A percentile compares a stretch with the other conserved stretches of the same genome.
Conservation (phyloP, 192 early-diverging fungal genomes). For the Neocallimastix lanati region DNA sequence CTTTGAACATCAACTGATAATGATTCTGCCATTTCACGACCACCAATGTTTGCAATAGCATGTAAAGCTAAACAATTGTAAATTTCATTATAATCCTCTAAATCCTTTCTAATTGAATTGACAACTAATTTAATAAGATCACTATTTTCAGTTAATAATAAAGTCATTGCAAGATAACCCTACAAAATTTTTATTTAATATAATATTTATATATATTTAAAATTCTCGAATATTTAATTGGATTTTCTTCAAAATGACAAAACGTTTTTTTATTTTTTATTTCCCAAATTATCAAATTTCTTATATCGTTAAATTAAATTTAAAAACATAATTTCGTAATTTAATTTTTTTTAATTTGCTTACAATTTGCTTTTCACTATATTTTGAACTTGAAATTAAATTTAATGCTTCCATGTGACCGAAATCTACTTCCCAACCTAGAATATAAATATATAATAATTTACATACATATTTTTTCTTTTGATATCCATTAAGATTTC, state of each 20-base stretch:
- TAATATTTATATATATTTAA: too few relatives aligned
- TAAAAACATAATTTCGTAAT: too few relatives aligned
- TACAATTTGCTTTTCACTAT: conserved; percentile 97
- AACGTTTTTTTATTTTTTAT: too few relatives aligned
- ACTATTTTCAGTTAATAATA: conserved; percentile 75
- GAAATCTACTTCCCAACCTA: conserved; percentile 96
- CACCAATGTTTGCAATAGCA: conserved; percentile 92
- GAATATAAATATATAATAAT: conserved; percentile 96
- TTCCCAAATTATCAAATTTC: too few relatives aligned
- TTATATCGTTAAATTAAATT: too few relatives aligned
- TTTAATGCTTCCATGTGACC: conserved; percentile 93
- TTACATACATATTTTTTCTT: conserved; percentile 99
- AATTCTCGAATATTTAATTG: too few relatives aligned
- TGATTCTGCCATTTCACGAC: conserved; percentile 74
- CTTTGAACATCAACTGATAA: conserved; percentile 66
- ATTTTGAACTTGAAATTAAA: conserved; percentile 72
- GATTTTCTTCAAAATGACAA: too few relatives aligned
- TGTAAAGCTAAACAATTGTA: conserved; percentile 81
- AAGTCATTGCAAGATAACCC: conserved; percentile 90
- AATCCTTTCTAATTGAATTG: conserved; percentile 72
- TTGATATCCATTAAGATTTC: conserved; percentile 85
- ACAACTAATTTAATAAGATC: conserved; percentile 70
- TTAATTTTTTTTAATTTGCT: too few relatives aligned
- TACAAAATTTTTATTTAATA: too few relatives aligned
- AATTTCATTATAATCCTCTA: conserved; percentile 65